Evolutionary conservation across 257 asterid genomes (phyloP).

Genomic region (Przewalskia tangutica): DNA sequence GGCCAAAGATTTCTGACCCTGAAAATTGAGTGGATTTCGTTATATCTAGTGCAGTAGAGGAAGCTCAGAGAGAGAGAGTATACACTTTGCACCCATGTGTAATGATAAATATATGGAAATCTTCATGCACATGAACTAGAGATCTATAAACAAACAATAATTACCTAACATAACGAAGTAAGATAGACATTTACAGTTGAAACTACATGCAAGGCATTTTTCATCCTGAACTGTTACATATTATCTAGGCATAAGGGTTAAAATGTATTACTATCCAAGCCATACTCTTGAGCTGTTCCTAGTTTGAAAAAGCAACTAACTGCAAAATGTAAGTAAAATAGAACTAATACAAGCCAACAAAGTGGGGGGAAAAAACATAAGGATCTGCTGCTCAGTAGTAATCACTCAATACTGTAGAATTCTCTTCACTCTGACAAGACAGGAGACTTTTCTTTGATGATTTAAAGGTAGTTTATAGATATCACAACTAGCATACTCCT

Average conservation of each 20-base stretch:
- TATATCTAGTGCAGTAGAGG: background rate
- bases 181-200: background rate
- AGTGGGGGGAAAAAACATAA: background rate
- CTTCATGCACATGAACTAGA: background rate
- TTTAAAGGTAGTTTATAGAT: background rate
- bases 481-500: background rate
- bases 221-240: background rate
- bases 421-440: background rate
- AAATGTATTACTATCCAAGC: background rate
- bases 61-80: background rate
- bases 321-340: background rate
- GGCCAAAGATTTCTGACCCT: conserved; percentile 97
- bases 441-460: background rate
- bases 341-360: background rate
- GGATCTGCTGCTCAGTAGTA: background rate
- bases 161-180: background rate
- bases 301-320: background rate
- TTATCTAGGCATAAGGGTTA: background rate
- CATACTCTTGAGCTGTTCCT: background rate
- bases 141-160: background rate
- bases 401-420: background rate
- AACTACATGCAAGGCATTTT: background rate
- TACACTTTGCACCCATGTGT: background rate
- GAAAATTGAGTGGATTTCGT: conserved; percentile 13
- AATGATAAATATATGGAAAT: background rate